These are phyloP conservation scores for Fusarium nisikadoi DNA, from an alignment of 2,329 filamentous ascomycete genomes.

Conservation along the genomic window DNA sequence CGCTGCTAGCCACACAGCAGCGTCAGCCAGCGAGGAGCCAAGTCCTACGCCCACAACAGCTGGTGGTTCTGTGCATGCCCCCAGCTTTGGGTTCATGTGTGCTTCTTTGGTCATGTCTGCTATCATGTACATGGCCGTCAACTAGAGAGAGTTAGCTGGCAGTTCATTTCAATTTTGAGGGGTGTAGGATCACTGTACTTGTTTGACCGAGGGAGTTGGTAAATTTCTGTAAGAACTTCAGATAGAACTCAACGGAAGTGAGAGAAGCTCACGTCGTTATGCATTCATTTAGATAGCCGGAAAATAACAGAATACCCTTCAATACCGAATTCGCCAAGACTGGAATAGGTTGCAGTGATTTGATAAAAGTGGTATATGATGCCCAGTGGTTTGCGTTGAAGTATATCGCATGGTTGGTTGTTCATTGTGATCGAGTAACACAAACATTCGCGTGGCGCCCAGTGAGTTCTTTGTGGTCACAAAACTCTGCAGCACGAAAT, in stretches of 20 bases:
- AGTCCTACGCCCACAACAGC: conserved; percentile 24
- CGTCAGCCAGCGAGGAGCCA: conserved; percentile 2
- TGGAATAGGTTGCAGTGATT: neutral
- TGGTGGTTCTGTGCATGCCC: conserved; percentile 23
- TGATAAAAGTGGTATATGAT: neutral
- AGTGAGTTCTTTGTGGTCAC: neutral
- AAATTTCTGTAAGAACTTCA: conserved; percentile 10
- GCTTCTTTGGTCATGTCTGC: conserved; percentile 32
- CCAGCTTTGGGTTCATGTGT: conserved; percentile 28
- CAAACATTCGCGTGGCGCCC: neutral
- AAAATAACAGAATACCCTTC: conserved; percentile 10
- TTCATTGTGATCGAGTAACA: neutral
- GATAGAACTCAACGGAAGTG: conserved; percentile 21
- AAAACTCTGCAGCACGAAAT: neutral
- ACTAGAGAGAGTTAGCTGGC: conserved; percentile 4
- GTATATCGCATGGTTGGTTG: neutral
- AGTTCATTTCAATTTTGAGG: neutral
- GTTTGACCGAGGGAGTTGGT: conserved; percentile 1
- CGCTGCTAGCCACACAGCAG: conserved; percentile 3
- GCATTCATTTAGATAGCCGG: neutral
- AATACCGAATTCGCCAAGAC: neutral
- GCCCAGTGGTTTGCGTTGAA: neutral
- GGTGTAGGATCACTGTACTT: conserved; percentile 8
- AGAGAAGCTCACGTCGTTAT: neutral
- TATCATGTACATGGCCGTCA: conserved; percentile 30